Conservation (phyloP, 75 land plant genomes). For the Sequoiadendron giganteum region DNA sequence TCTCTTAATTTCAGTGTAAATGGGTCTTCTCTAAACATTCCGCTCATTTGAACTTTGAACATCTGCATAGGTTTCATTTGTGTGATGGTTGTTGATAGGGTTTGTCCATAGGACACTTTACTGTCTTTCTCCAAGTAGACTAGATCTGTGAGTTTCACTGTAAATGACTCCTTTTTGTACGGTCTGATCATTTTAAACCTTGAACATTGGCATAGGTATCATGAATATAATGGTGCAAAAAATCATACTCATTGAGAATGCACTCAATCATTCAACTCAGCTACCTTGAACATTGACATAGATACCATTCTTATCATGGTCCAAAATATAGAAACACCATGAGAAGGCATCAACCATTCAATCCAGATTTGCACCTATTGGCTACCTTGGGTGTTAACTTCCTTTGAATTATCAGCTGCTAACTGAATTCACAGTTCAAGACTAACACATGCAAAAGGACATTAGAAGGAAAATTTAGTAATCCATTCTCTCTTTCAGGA, state of each 20-base stretch:
- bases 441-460: not conserved
- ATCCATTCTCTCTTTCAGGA: not conserved
- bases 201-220: not conserved
- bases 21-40: not conserved
- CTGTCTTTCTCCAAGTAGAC: not conserved
- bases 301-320: not conserved
- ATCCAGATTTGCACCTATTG: not conserved
- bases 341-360: not conserved
- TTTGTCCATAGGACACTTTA: not conserved
- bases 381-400: not conserved
- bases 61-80: not conserved
- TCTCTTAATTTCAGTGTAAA: not conserved
- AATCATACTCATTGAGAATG: not conserved
- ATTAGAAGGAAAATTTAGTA: not conserved
- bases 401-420: not conserved
- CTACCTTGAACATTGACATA: not conserved
- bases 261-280: not conserved
- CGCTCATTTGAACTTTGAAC: not conserved
- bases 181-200: not conserved
- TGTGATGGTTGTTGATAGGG: not conserved
- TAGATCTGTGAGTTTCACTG: not conserved
- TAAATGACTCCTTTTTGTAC: no score
- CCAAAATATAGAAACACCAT: not conserved
- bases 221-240: not conserved
- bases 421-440: not conserved